Evolutionary conservation across 1,284 basidiomycete genomes (phyloP).

Genomic region (Butyriboletus appendiculatus): DNA sequence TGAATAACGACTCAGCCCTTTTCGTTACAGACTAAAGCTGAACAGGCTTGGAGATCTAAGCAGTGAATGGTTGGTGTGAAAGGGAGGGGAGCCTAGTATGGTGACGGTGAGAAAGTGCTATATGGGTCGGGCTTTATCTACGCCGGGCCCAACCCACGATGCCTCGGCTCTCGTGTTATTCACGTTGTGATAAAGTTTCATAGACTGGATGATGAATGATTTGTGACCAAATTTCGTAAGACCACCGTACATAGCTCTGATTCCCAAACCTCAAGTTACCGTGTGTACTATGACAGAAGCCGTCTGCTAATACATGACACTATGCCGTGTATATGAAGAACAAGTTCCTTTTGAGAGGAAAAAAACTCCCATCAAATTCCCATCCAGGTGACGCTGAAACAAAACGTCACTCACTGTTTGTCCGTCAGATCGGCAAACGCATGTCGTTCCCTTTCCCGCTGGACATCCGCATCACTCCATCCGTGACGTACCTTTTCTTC

Average conservation of each 20-base stretch:
- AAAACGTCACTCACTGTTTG: constrained; percentile 23
- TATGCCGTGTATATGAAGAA: constrained; percentile 29
- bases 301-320: not conserved
- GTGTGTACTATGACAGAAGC: not conserved
- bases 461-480: constrained; percentile 37
- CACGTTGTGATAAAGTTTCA: constrained; percentile 22
- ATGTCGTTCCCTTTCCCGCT: constrained; percentile 32
- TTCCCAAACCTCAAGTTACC: constrained; percentile 4
- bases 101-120: constrained; percentile 18
- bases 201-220: not conserved
- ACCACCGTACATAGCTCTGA: not conserved
- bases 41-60: not conserved
- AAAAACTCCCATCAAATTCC: constrained; percentile 3
- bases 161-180: constrained; percentile 3
- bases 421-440: constrained; percentile 41
- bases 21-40: constrained; percentile 11
- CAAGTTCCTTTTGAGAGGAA: constrained; percentile 15
- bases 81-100: not conserved
- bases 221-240: constrained; percentile 9
- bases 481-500: constrained; percentile 25
- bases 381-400: not conserved
- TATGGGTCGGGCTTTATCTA: constrained; percentile 17
- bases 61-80: not conserved
- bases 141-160: not conserved
- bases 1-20: not conserved